Evolutionary conservation across 2,329 filamentous ascomycete species (phyloP).

Genomic region (Herpotrichia juniperi): DNA sequence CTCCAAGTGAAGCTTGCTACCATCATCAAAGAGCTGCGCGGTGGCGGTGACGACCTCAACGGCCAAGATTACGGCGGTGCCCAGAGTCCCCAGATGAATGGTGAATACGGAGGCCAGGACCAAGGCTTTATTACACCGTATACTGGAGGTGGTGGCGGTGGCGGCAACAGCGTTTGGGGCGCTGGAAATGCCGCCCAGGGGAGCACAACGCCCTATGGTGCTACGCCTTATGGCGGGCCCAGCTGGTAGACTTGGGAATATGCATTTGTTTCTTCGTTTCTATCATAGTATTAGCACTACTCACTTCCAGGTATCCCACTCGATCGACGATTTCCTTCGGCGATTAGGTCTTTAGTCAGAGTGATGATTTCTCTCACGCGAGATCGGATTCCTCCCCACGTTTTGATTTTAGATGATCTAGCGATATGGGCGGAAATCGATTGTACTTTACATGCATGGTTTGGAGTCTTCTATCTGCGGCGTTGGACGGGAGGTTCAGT

Average conservation of each 20-base stretch:
- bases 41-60: slow-evolving; percentile 58
- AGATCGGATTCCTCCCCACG: no score
- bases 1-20: slow-evolving; percentile 88
- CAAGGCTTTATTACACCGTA: slow-evolving; percentile 73
- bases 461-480: no score
- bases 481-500: no score
- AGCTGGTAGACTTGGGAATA: background rate
- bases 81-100: slow-evolving; percentile 65
- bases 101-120: slow-evolving; percentile 62
- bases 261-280: background rate
- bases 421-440: no score
- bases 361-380: no score
- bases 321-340: no score
- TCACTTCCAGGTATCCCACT: background rate
- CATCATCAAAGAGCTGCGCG: slow-evolving; percentile 71
- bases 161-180: slow-evolving; percentile 67
- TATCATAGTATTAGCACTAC: background rate
- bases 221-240: slow-evolving; percentile 64
- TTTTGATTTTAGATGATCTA: no score
- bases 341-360: no score
- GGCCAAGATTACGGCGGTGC: slow-evolving; percentile 65
- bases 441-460: no score
- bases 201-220: slow-evolving; percentile 62
- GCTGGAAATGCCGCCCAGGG: slow-evolving; percentile 35
- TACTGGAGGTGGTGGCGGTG: slow-evolving; percentile 58